Evolutionary conservation across 139 green algal species (phyloP), one percentile per base, ranked within the genome.

Genomic region (Chlorella ohadii): DNA sequence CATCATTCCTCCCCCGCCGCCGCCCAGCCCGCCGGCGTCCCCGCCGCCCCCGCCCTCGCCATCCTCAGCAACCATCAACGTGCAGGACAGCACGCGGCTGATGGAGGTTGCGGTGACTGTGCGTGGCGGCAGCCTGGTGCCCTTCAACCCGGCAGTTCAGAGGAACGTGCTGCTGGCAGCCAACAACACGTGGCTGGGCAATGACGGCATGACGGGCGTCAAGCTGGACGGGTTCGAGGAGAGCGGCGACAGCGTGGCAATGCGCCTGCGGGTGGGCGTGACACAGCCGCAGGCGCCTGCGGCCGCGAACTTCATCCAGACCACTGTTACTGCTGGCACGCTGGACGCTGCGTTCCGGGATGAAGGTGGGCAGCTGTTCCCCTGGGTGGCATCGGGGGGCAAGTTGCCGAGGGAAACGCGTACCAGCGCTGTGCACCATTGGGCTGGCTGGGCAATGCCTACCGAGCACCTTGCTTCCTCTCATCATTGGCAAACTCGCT

Each of bases 21-120:
- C 77, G 7, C 61, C 77, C 25, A 56, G 38, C 25, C 67, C 68
- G 25, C 80, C 80, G 22, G 23, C 71, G 41, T 56, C 67, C 20
- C 66, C 79, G 41, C 51, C 57, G 77, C 80, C 80, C 55, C 22
- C 36, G 33, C 67, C 67, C 22, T 38, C 51, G 41, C 51, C 79
- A 33, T 47, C 65, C 20, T 22, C 78, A 15, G 39, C 79, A 31
- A 39, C 63, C 57, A 22, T 44, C 27, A 73, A 15, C 12, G 70
- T 85, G 23, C 17, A 34, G 1, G 27, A 23, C 51, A 36, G 23
- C 47, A 84, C 79, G 41, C 67, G 64, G 44, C 16, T 55, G 2
- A 27, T 85, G 31, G 61, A 79, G 4, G 33, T 85, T 25, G 22
- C 57, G 12, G 12, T 59, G 12, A 23, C 51, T 20, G 51, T 59